Percentiles rank a stretch among this genome's conserved stretches.
phyloP scores from a whole-genome alignment of 345 rosid genomes.

The Kernera saxatilis region DNA sequence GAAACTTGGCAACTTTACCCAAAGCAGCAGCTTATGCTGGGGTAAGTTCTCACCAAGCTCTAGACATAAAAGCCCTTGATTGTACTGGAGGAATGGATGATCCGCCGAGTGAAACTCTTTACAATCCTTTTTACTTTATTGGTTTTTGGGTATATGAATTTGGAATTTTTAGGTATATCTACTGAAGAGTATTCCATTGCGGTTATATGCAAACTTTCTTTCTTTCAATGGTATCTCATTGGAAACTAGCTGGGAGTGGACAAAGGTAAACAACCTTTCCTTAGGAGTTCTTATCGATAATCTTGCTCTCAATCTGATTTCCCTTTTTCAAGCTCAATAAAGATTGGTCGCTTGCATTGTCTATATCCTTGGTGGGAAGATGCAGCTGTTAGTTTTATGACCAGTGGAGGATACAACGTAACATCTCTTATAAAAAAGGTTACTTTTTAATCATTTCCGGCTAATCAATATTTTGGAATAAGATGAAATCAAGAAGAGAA shows the following conservation, averaged over 20 bases:
- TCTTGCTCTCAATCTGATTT: background rate
- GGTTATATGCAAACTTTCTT: slow-evolving; percentile 53
- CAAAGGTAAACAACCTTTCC: slow-evolving; percentile 48
- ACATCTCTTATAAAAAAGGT: slow-evolving; percentile 57
- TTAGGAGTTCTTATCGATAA: background rate
- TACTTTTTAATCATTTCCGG: background rate
- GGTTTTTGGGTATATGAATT: background rate
- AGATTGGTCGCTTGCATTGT: slow-evolving; percentile 92
- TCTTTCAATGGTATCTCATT: slow-evolving; percentile 52
- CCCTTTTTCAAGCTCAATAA: background rate
- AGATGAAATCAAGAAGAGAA: background rate
- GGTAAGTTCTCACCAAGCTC: slow-evolving; percentile 32
- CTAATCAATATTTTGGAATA: background rate
- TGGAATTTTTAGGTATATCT: slow-evolving; percentile 43
- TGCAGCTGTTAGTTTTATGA: slow-evolving; percentile 81
- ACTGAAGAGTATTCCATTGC: slow-evolving; percentile 70
- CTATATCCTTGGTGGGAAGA: slow-evolving; percentile 90
- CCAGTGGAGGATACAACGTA: slow-evolving; percentile 79
- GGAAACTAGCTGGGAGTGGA: slow-evolving; percentile 65
- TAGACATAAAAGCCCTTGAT: background rate
- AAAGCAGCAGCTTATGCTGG: slow-evolving; percentile 78
- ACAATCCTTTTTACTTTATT: background rate
- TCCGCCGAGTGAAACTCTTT: background rate
- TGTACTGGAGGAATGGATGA: background rate
- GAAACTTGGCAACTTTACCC: slow-evolving; percentile 69